These are phyloP conservation scores for Sequoia sempervirens DNA, from an alignment of 75 land plant species.

Conservation along the genomic window DNA sequence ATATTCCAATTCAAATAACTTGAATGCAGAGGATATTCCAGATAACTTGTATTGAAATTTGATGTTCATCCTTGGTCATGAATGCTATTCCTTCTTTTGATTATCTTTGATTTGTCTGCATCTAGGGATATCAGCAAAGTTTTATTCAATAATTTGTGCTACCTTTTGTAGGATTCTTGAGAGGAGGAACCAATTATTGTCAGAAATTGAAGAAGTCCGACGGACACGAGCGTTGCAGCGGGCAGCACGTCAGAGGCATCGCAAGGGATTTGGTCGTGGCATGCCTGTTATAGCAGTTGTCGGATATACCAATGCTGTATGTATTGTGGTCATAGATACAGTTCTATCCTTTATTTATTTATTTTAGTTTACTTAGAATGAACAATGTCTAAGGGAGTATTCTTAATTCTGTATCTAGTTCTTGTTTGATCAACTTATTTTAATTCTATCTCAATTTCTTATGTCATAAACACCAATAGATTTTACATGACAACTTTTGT, in stretches of 20 bases:
- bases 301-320: constrained; percentile 98
- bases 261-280: constrained; percentile 46
- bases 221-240: constrained; percentile 88
- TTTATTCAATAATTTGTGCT: background rate
- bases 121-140: background rate
- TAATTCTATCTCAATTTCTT: background rate
- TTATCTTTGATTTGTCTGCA: background rate
- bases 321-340: constrained; percentile 11
- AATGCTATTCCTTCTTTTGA: background rate
- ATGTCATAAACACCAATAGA: background rate
- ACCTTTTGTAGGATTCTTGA: constrained; percentile 61
- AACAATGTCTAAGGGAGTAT: background rate
- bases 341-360: background rate
- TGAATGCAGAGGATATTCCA: background rate
- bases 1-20: background rate
- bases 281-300: constrained; percentile 87
- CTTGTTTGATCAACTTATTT: background rate
- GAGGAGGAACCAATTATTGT: constrained; percentile 44
- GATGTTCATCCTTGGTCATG: background rate
- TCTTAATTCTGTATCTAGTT: background rate
- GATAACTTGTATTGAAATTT: background rate
- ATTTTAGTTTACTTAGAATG: background rate
- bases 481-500: background rate
- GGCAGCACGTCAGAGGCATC: constrained; percentile 62
- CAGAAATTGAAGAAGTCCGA: constrained; percentile 69